Evolutionary conservation across 176 grass and related monocot genomes (phyloP).

Genomic region (Avena sativa): DNA sequence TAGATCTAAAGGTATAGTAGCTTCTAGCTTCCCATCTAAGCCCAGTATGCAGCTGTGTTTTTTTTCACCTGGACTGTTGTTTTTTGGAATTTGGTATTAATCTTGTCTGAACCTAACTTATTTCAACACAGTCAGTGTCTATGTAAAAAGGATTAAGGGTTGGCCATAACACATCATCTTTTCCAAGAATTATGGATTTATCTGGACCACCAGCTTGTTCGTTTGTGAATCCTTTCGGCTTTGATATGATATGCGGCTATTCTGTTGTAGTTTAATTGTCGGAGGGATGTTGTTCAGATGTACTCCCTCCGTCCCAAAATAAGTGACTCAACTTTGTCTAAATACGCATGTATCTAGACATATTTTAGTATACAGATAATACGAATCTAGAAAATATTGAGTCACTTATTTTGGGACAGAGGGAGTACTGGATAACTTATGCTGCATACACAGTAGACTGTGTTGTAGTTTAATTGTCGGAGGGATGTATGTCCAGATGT

Average conservation of each 20-base stretch:
- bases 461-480: neutral
- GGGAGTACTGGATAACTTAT: neutral
- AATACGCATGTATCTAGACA: no score
- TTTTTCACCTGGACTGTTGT: neutral
- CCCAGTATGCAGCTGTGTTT: neutral
- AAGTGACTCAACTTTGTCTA: no score
- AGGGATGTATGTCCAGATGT: neutral
- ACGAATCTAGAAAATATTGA: no score
- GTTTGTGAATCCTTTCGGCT: neutral
- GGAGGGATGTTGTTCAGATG: neutral
- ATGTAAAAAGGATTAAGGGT: neutral
- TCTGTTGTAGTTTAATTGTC: neutral
- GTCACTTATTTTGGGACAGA: no score
- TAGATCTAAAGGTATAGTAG: neutral
- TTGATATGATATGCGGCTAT: neutral
- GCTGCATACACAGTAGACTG: neutral
- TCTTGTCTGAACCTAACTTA: neutral
- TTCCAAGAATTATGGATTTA: slow-evolving; percentile 3
- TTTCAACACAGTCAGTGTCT: neutral
- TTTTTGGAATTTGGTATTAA: neutral
- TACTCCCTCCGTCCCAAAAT: no score
- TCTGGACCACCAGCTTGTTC: neutral
- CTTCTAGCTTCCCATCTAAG: neutral
- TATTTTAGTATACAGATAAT: no score
- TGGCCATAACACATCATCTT: neutral